phyloP scores from a whole-genome alignment of 169 alveolate genomes.

The Amoebophrya sp. region DNA sequence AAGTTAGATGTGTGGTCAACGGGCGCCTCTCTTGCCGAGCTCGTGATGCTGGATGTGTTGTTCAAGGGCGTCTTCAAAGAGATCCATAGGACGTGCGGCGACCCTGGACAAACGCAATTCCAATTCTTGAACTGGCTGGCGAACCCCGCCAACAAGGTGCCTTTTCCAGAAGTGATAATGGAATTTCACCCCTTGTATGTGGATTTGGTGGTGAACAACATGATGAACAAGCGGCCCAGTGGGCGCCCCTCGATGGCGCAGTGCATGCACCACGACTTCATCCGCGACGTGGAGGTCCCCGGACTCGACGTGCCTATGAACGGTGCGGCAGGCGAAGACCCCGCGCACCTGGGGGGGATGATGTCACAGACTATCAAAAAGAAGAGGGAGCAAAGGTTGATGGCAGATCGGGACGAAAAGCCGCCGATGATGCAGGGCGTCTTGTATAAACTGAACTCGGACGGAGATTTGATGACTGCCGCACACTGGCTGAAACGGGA shows the following conservation, averaged over 20 bases:
- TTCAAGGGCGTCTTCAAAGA: not conserved
- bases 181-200: not conserved
- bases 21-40: not conserved
- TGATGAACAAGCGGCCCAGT: not conserved
- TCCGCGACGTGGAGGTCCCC: not conserved
- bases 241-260: not conserved
- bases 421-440: constrained; percentile 26
- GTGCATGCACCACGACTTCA: not conserved
- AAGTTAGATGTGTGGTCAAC: not conserved
- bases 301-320: not conserved
- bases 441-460: not conserved
- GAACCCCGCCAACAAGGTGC: not conserved
- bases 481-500: constrained; percentile 17
- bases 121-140: not conserved
- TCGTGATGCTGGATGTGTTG: not conserved
- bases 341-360: not conserved
- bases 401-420: not conserved
- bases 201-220: not conserved
- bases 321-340: not conserved
- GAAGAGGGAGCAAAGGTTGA: not conserved
- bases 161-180: not conserved
- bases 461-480: not conserved
- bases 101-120: not conserved
- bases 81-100: not conserved
- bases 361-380: not conserved